Percentiles rank a stretch among this genome's conserved stretches.
Evolutionary conservation across 305 asterid genomes (phyloP).

Genomic region (Fraxinus platypoda): DNA sequence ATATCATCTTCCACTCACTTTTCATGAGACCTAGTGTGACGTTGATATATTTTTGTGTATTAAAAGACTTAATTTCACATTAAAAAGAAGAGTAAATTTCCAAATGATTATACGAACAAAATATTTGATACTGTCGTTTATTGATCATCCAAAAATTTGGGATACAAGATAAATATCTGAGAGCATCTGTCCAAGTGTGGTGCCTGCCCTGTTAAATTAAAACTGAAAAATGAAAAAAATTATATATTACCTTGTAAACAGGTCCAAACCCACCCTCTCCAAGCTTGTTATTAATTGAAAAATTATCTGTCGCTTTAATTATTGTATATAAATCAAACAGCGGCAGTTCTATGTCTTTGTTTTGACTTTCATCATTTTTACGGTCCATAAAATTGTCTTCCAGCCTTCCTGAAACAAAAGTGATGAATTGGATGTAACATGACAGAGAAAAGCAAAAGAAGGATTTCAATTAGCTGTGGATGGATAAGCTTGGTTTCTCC

Average conservation of each 20-base stretch:
- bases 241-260: slow-evolving; percentile 27
- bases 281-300: slow-evolving; percentile 34
- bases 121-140: neutral
- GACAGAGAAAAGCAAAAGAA: no score
- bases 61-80: neutral
- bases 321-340: slow-evolving; percentile 22
- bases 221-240: neutral
- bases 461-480: no score
- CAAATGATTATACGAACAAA: neutral
- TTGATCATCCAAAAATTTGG: neutral
- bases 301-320: slow-evolving; percentile 36
- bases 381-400: no score
- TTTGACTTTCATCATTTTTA: neutral
- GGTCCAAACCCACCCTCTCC: slow-evolving; percentile 53
- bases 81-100: neutral
- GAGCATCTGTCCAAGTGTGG: neutral
- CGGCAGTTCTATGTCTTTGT: slow-evolving; percentile 36
- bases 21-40: neutral
- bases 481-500: no score
- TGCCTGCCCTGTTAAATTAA: neutral
- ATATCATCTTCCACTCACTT: neutral
- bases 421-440: no score
- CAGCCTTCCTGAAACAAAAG: no score
- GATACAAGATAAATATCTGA: neutral
- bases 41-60: neutral